Evolutionary conservation across 768 basidiomycete species (phyloP).

Genomic region (Crassisporium funariophilum): DNA sequence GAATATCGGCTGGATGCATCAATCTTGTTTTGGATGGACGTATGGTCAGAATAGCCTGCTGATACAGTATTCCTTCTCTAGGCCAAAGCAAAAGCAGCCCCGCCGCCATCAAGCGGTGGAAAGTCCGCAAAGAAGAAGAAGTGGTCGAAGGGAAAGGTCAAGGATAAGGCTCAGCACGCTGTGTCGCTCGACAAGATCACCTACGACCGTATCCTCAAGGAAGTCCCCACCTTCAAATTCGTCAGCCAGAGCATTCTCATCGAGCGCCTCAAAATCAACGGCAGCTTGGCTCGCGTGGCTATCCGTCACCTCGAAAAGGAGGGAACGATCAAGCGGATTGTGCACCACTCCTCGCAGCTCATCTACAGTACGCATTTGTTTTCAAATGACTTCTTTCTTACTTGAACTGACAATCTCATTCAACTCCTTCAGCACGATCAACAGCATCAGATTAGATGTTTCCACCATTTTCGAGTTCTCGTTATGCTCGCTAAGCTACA

Average conservation of each 20-base stretch:
- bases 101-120: constrained; percentile 71
- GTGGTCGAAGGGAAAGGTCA: constrained; percentile 99
- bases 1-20: constrained; percentile 40
- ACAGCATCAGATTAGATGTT: constrained; percentile 50
- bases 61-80: constrained; percentile 28
- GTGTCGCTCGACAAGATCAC: constrained; percentile 93
- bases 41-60: constrained; percentile 18
- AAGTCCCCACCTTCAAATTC: constrained; percentile 98
- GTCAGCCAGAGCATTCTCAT: constrained; percentile 98
- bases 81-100: constrained; percentile 77
- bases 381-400: background rate
- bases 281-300: constrained; percentile 87
- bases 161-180: constrained; percentile 99
- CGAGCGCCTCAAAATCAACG: constrained; percentile 97
- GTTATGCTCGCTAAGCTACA: constrained; percentile 37
- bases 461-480: constrained; percentile 21
- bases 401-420: background rate
- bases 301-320: constrained; percentile 94
- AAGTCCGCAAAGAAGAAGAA: constrained; percentile 99
- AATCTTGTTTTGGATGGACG: constrained; percentile 36
- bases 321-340: constrained; percentile 91
- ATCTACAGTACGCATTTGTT: constrained; percentile 76
- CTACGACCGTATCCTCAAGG: constrained; percentile 94
- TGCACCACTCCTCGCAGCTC: constrained; percentile 92
- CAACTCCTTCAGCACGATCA: constrained; percentile 42